A percentile compares a stretch with the other conserved stretches of the same genome.
Conservation (phyloP, 2,329 filamentous ascomycete genomes). For the Monilinia aucupariae region DNA sequence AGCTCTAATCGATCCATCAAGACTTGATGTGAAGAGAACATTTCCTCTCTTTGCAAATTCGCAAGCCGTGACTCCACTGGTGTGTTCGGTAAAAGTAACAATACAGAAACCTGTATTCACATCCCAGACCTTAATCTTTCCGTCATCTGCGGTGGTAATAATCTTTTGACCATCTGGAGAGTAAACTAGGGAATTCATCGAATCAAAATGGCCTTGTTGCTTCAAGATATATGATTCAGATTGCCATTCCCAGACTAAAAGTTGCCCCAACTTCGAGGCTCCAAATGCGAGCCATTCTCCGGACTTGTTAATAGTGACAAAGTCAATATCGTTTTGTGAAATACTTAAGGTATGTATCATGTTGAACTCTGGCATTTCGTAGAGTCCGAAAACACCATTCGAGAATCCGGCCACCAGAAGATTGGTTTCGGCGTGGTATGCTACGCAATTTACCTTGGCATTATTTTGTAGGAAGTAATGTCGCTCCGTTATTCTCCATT, state of each 20-base stretch:
- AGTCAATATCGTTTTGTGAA: slow-evolving; percentile 94
- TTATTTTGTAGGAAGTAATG: slow-evolving; percentile 93
- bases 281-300: slow-evolving; percentile 98
- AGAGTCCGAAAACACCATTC: slow-evolving; percentile 86
- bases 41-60: slow-evolving; percentile 94
- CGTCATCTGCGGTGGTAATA: slow-evolving; percentile 90
- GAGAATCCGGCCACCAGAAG: slow-evolving; percentile 96
- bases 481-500: slow-evolving; percentile 86
- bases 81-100: slow-evolving; percentile 96
- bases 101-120: slow-evolving; percentile 94
- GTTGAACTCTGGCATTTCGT: slow-evolving; percentile 94
- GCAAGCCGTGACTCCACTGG: slow-evolving; percentile 86
- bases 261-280: slow-evolving; percentile 86
- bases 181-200: slow-evolving; percentile 89
- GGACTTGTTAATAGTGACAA: slow-evolving; percentile 86
- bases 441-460: slow-evolving; percentile 81
- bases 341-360: slow-evolving; percentile 90
- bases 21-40: slow-evolving; percentile 88
- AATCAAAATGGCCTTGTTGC: slow-evolving; percentile 95
- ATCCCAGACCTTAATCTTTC: slow-evolving; percentile 98
- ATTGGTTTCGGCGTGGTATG: slow-evolving; percentile 79
- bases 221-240: slow-evolving; percentile 98
- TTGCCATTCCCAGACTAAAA: slow-evolving; percentile 99
- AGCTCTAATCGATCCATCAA: slow-evolving; percentile 89
- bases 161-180: slow-evolving; percentile 90